Base-by-base conservation (phyloP, 1,284 basidiomycete species). In the Golubevia pallescens region DNA sequence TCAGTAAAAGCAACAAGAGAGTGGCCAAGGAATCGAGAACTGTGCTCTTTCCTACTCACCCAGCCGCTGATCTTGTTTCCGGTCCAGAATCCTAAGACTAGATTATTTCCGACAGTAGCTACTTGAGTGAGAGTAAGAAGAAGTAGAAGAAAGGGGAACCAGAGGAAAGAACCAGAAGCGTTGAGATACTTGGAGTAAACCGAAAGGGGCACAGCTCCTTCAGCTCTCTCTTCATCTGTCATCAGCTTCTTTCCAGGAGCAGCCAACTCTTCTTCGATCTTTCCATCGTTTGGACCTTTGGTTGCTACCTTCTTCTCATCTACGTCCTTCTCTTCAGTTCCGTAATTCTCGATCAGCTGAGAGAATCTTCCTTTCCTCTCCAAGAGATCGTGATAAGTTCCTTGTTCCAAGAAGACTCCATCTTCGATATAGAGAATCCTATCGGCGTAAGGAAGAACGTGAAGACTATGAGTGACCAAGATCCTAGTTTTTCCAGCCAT, bases 401-500 rank as follows among this genome's bases (percentile, higher is more conserved):
- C 54, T 56, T 56, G 7, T 56, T 56, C 54, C 20, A 34, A 57
- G 53, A 74, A 70, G n/a, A 42, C 19, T 21, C 73, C 73, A 32
- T 57, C 32, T 1, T 74, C 70, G 51, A 74, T 52, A 58, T 58
- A 63, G 1, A 74, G 48, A 55, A 74, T 60, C 21, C 56, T 51
- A 58, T 74, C 73, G 2, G 60, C 62, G 1, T 61, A 54, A 1
- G 62, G 57, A 6, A 74, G 32, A 13, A 73, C 58, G 20, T 60
- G 55, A 20, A 74, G 65, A 2, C 64, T 61, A 23, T 74, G 73
- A n/a, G 70, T 74, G 16, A 73, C 70, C 19, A 74, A 34, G n/a
- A 74, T 1, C 0, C 62, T 56, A 0, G 73, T 74, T 48, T 66
- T 68, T 42, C 59, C 62, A 7, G 38, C 52, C 68, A 69, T 66